phyloP scores from a whole-genome alignment of 2,329 filamentous ascomycete species.

The Fusarium oligoseptatum region DNA sequence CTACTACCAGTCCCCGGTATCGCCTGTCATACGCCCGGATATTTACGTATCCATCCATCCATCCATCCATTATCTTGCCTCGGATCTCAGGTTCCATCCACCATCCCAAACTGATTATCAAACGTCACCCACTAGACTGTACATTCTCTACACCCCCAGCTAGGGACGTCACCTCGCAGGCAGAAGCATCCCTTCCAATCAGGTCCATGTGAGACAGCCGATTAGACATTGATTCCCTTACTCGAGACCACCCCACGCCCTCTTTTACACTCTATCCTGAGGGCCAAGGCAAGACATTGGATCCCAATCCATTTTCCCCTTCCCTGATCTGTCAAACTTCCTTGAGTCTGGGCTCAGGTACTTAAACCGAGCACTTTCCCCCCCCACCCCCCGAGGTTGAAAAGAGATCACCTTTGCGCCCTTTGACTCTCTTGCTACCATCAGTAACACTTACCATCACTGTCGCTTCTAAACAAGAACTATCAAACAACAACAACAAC shows the following conservation, averaged over 20 bases:
- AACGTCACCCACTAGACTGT: constrained; percentile 28
- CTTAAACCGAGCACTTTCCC: neutral
- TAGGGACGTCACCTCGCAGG: constrained; percentile 34
- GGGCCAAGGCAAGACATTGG: constrained; percentile 6
- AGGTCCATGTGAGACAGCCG: constrained; percentile 17
- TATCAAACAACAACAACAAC: neutral
- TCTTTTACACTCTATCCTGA: neutral
- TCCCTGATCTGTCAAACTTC: constrained; percentile 9
- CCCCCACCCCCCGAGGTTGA: neutral
- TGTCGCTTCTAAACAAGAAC: neutral
- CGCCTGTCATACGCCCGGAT: constrained; percentile 8
- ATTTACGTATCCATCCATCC: neutral
- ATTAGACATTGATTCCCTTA: constrained; percentile 3
- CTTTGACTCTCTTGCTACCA: constrained; percentile 5
- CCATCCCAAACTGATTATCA: neutral
- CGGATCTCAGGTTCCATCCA: constrained; percentile 11
- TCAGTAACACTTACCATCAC: constrained; percentile 14
- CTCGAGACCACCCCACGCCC: neutral
- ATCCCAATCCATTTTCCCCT: neutral
- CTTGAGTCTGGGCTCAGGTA: neutral
- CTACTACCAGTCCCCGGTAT: neutral
- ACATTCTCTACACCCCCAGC: neutral
- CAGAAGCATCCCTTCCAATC: constrained; percentile 12
- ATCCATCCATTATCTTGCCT: neutral
- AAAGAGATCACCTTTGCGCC: neutral